These are phyloP conservation scores for Diaporthe sp. DNA, from an alignment of 2,329 filamentous ascomycete species.

Conservation along the genomic window DNA sequence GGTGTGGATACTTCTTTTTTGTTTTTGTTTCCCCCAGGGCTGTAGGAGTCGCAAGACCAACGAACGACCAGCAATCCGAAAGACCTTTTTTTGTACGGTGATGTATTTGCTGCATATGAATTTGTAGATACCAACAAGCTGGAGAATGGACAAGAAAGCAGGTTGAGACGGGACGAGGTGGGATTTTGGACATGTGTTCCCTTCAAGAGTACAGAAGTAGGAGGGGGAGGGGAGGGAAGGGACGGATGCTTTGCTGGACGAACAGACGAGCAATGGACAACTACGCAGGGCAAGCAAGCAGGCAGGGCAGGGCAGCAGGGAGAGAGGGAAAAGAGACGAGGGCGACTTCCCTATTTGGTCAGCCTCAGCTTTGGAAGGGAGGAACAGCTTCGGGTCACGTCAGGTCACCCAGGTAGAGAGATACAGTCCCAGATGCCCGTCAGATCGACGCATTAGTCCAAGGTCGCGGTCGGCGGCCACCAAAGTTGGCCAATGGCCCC, in stretches of 20 bases:
- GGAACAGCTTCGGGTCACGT: background rate
- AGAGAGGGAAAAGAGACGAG: background rate
- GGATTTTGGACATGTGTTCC: background rate
- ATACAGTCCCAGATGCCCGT: conserved; percentile 3
- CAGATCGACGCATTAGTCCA: conserved; percentile 14
- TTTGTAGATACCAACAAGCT: conserved; percentile 31
- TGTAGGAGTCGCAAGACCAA: background rate
- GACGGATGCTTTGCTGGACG: background rate
- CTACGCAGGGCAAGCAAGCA: background rate
- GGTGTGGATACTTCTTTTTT: conserved; percentile 17
- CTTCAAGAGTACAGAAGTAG: background rate
- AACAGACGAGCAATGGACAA: background rate
- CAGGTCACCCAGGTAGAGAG: conserved; percentile 16
- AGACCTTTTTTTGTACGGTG: conserved; percentile 27
- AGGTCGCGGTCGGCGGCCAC: background rate
- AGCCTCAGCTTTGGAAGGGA: conserved; percentile 23
- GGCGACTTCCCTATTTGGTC: conserved; percentile 7
- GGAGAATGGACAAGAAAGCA: conserved; percentile 12
- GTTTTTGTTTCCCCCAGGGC: background rate
- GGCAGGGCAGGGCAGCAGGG: conserved; percentile 9
- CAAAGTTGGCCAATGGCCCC: background rate
- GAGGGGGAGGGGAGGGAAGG: background rate
- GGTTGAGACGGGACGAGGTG: background rate
- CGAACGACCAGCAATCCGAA: conserved; percentile 9
- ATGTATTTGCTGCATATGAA: conserved; percentile 38